A percentile compares a stretch with the other conserved stretches of the same genome.
Conservation (phyloP, 2,329 filamentous ascomycete species). For the Cladosporium sp. region DNA sequence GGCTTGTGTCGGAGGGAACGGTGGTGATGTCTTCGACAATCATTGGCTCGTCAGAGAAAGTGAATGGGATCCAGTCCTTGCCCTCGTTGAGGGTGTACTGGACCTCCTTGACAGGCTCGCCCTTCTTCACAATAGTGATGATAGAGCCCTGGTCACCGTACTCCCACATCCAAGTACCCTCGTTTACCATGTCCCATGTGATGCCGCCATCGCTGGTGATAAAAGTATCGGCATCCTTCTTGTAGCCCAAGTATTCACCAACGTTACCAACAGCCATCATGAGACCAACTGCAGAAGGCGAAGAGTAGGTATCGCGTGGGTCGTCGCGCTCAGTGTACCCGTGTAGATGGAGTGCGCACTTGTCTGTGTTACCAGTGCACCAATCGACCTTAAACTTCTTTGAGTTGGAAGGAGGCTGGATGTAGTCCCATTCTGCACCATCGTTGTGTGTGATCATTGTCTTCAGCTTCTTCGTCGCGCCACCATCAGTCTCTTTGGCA, state of each 20-base stretch:
- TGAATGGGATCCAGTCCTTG: slow-evolving; percentile 68
- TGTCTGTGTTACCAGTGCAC: slow-evolving; percentile 60
- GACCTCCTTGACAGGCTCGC: slow-evolving; percentile 61
- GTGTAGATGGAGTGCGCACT: slow-evolving; percentile 87
- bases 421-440: slow-evolving; percentile 76
- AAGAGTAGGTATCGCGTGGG: slow-evolving; percentile 80
- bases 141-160: slow-evolving; percentile 94
- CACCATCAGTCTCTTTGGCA: slow-evolving; percentile 57
- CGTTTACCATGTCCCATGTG: slow-evolving; percentile 78
- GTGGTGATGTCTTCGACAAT: slow-evolving; percentile 78
- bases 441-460: slow-evolving; percentile 96
- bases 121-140: slow-evolving; percentile 77
- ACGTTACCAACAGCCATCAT: slow-evolving; percentile 93
- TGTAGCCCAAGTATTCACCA: slow-evolving; percentile 62
- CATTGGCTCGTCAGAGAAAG: slow-evolving; percentile 66
- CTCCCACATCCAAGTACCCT: slow-evolving; percentile 88
- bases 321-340: slow-evolving; percentile 89
- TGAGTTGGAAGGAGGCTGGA: slow-evolving; percentile 69
- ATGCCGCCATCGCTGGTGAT: slow-evolving; percentile 89
- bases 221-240: slow-evolving; percentile 79
- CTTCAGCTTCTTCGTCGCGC: slow-evolving; percentile 72
- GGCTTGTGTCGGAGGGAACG: slow-evolving; percentile 79
- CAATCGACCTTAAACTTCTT: slow-evolving; percentile 65
- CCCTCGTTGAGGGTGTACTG: slow-evolving; percentile 81
- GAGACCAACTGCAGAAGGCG: slow-evolving; percentile 78